Base-by-base conservation (phyloP, 1,284 basidiomycete species). In the Gymnopus androsaceus region DNA sequence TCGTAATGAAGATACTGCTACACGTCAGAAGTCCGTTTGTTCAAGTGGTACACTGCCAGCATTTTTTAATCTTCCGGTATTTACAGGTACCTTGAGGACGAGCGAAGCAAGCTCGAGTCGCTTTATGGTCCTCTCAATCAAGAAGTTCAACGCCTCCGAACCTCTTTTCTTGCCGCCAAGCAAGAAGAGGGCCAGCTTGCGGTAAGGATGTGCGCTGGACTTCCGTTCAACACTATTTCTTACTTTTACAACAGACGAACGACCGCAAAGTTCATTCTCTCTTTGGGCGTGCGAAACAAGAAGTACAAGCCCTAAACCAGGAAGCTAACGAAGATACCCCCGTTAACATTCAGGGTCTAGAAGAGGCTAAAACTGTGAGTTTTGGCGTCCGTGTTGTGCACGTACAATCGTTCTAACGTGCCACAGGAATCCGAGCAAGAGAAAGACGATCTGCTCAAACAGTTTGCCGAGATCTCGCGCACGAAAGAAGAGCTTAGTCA, bases 321-420 rank as follows among this genome's bases (percentile, higher is more conserved):
- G 87, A 90, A 62, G 79, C 84, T 19, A 87, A 88, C 55, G 87
- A 92, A 46, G 87, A 88, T 30, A 75, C 89, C 63, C 90, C 93
- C 1, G 83, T 82, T 14, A 85, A 84, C 63, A 79, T 94, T 15
- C 78, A 83, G 21, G 84, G 80, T 4, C 74, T 94, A 21, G 80
- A 90, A 59, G 79, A 76, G 53, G 76, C 82, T 38, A 82, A 78
- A 65, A 67, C 54, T 15, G 71, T 66, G 0, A 45, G 47, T 42
- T 45, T 19, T n/a, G 31, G n/a, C 40, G 54, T 33, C 51, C 14
- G 23, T 47, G 17, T 53, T 44, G 40, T 21, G 21, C 21, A n/a
- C 27, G 14, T 27, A 23, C 8, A 12, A 19, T 12, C 34, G 37
- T 28, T 49, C 33, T 50, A 19, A 25, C 41, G 48, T 38, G 8